A percentile compares a stretch with the other conserved stretches of the same genome.
These are phyloP conservation scores for Neurospora sp. DNA, from an alignment of 2,329 filamentous ascomycete genomes.

Conservation along the genomic window DNA sequence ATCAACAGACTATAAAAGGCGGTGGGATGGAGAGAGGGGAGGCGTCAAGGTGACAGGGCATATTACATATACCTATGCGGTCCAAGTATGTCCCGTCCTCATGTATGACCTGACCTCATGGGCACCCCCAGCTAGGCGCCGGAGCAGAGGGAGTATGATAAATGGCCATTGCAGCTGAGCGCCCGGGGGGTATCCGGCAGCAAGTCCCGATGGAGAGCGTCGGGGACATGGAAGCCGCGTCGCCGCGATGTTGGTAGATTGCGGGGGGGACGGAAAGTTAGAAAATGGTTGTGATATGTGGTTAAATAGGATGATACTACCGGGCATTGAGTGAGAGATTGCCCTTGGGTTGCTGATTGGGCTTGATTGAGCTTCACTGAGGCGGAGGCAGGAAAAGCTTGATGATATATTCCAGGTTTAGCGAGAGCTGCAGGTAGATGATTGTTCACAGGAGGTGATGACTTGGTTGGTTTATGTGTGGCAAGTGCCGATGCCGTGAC, in stretches of 20 bases:
- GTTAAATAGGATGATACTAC: neutral
- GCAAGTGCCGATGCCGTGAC: neutral
- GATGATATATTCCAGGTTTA: neutral
- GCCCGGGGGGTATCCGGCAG: neutral
- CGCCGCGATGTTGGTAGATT: neutral
- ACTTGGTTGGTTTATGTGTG: neutral
- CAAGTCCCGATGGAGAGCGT: neutral
- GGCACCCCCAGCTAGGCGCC: neutral
- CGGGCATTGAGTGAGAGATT: neutral
- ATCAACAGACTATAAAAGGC: neutral
- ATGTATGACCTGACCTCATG: neutral
- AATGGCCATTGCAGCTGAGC: neutral
- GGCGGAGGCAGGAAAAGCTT: neutral
- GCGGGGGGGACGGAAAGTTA: neutral
- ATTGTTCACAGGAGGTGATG: neutral
- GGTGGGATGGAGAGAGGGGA: neutral
- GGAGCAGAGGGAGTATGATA: neutral
- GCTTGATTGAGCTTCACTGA: neutral
- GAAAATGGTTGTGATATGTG: neutral
- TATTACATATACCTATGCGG: neutral
- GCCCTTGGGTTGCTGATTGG: neutral
- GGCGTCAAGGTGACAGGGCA: neutral
- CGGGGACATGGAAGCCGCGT: neutral
- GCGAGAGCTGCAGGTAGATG: neutral
- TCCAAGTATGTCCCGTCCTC: neutral